Evolutionary conservation across 495 filamentous ascomycete genomes (phyloP), one percentile per base, ranked within the genome.

Genomic region (Staphylotrichum tortipilum): DNA sequence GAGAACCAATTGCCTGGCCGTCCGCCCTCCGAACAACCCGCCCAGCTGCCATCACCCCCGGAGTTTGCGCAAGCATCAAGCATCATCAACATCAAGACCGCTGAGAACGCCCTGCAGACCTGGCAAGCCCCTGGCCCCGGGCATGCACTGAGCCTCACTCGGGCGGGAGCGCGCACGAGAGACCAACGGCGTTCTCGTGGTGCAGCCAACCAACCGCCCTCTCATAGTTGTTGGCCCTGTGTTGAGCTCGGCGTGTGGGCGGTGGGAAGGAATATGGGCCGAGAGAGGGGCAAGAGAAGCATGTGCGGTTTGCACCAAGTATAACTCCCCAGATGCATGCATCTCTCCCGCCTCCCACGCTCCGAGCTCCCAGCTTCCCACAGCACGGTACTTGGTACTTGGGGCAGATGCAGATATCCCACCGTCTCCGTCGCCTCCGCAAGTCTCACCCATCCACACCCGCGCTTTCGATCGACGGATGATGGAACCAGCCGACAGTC

Each of bases 121-220:
- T 12, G 35, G 46, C 18, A 45, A 31, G 30, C 30, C 31, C 10
- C n/a, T n/a, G n/a, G n/a, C n/a, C n/a, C 48, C 31, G 39, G 54
- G 49, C 49, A 55, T 49, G 45, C 45, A 56, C 43, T 23, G 34
- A 49, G 44, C 43, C 38, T 46, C 46, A 44, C 49, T 45, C 44
- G 44, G 33, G 15, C 22, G 24, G 40, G 21, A 31, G 33, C n/a
- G n/a, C n/a, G n/a, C 42, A n/a, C 14, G 14, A 35, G 14, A 26
- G 44, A 14, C 12, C 39, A 18, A 19, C 10, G 35, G 15, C 35
- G 34, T 47, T 46, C 34, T 49, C 49, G 44, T 24, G 21, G 45
- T 45, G 54, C 49, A 46, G 47, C 41, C 36, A 50, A 28, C 47
- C 51, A 39, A n/a, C n/a, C n/a, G n/a, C n/a, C n/a, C n/a, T n/a